phyloP scores from a whole-genome alignment of 371 early-diverging fungal genomes.

The Mucor circinelloides region DNA sequence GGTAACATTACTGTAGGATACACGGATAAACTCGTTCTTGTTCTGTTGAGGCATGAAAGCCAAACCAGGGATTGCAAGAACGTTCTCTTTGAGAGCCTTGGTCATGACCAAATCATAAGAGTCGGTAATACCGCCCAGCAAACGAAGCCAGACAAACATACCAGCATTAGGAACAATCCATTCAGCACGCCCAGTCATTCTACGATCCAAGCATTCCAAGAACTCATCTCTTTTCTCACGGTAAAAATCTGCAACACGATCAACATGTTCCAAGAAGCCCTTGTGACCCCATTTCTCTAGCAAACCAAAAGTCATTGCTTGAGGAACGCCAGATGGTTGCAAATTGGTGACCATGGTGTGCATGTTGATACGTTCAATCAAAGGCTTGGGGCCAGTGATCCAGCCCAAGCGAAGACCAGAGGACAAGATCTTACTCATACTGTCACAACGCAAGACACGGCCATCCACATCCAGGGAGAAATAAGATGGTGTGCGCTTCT shows the following conservation, averaged over 20 bases:
- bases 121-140: conserved; percentile 65
- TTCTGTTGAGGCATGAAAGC: conserved; percentile 32
- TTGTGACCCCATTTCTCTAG: conserved; percentile 62
- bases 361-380: conserved; percentile 72
- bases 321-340: conserved; percentile 76
- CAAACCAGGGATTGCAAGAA: conserved; percentile 75
- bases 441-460: conserved; percentile 84
- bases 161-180: conserved; percentile 71
- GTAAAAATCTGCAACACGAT: conserved; percentile 63
- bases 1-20: conserved; percentile 65
- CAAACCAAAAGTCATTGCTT: conserved; percentile 64
- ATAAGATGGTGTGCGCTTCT: conserved; percentile 59
- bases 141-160: conserved; percentile 87
- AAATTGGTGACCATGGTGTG: conserved; percentile 73
- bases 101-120: conserved; percentile 64
- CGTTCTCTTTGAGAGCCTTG: conserved; percentile 70
- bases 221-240: conserved; percentile 66
- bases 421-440: conserved; percentile 79
- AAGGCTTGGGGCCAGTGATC: conserved; percentile 69
- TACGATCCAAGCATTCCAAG: conserved; percentile 53
- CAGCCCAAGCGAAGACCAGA: conserved; percentile 81
- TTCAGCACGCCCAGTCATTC: conserved; percentile 65
- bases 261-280: conserved; percentile 72
- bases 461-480: conserved; percentile 79
- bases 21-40: conserved; percentile 49